These are phyloP conservation scores for Mucor ambiguus DNA, from an alignment of 371 early-diverging fungal genomes.

Conservation along the genomic window DNA sequence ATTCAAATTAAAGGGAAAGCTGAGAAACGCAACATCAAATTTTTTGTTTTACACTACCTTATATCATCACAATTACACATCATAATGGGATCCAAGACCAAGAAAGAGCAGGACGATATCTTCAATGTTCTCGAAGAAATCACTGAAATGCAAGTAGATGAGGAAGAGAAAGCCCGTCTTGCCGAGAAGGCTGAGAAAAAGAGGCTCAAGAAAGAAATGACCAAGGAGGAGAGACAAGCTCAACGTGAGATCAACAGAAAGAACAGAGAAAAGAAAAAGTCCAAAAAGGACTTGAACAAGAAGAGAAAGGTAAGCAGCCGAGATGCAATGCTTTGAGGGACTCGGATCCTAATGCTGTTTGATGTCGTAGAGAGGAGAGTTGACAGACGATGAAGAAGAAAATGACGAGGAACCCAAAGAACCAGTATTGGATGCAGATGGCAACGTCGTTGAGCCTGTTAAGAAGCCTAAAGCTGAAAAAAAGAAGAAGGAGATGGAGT, in stretches of 20 bases:
- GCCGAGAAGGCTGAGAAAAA: conserved; percentile 24
- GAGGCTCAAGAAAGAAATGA: conserved; percentile 20
- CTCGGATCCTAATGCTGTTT: not conserved
- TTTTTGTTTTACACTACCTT: conserved; percentile 10
- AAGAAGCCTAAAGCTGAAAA: conserved; percentile 42
- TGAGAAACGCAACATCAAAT: not conserved
- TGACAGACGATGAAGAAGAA: conserved; percentile 34
- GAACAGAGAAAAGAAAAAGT: conserved; percentile 47
- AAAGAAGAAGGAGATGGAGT: conserved; percentile 47
- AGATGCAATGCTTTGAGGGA: not conserved
- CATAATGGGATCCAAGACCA: conserved; percentile 19
- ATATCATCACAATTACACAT: not conserved
- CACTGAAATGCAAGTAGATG: conserved; percentile 12
- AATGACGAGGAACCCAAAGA: conserved; percentile 21
- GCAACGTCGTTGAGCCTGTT: conserved; percentile 21
- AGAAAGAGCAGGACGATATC: conserved; percentile 21
- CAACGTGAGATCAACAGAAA: conserved; percentile 46
- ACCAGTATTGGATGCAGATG: conserved; percentile 23
- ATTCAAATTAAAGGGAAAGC: not conserved
- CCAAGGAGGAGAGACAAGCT: conserved; percentile 43
- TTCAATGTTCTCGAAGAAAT: conserved; percentile 31
- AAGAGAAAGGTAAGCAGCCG: conserved; percentile 40
- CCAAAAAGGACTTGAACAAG: conserved; percentile 43
- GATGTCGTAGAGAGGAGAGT: conserved; percentile 39
- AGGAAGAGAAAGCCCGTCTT: conserved; percentile 18